Evolutionary conservation across 2,329 filamentous ascomycete species (phyloP), one percentile per base, ranked within the genome.

Genomic region (Neobulgaria alba): DNA sequence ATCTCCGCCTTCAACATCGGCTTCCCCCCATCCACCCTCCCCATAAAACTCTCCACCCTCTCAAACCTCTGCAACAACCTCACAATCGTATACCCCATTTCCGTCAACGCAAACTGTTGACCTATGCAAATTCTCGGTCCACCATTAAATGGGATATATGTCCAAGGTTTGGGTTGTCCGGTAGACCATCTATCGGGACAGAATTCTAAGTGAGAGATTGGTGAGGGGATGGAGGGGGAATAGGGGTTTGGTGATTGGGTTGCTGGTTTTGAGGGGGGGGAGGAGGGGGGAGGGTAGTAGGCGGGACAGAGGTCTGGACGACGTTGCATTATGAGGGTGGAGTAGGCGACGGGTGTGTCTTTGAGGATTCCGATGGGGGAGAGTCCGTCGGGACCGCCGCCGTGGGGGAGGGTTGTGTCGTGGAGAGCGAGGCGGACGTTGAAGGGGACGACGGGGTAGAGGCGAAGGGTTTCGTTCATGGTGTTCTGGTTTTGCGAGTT

Each of bases 61-160:
- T 79, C 75, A 57, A 82, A 92, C 17, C 72, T 69, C 66, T 90
- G 85, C 56, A 89, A 75, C 49, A 90, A 56, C 33, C 85, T 68
- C 19, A 80, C 78, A 45, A 87, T 69, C 8, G 82, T 78, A 57
- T 89, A 89, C 20, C 67, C 67, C 67, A 84, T 84, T 67, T 89
- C 82, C 0, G 82, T 86, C 34, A 89, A 63, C 10, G 85, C 85
- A 59, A 88, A 90, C 61, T 90, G 82, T 68, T 90, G 82, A 2
- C 83, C 82, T 44, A 88, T 76, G 61, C 83, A 85, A 56, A 85
- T 82, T 21, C 83, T 67, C 32, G 82, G 79, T 1, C 82, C 82
- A 9, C 79, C 79, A 57, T 85, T 86, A 62, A 87, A 86, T 3
- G 83, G 82, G 31, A 87, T 71, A 57, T 83, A 87, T 47, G 79